phyloP scores from a whole-genome alignment of 345 rosid species.

The Limnanthes douglasii region DNA sequence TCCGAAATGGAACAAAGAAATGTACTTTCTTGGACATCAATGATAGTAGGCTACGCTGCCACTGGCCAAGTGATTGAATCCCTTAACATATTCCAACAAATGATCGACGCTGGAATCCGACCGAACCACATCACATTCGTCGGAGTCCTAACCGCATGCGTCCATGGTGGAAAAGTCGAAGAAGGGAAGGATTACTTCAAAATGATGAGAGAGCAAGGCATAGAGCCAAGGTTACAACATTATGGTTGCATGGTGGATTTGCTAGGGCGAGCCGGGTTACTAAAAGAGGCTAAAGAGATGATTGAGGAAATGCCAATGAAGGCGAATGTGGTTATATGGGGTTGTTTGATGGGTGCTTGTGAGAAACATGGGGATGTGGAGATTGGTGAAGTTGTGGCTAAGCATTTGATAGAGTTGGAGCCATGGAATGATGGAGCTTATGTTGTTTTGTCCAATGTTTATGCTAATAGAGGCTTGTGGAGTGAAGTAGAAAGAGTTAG shows the following conservation, averaged over 20 bases:
- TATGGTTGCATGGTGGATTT: conserved; percentile 83
- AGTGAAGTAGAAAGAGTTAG: conserved; percentile 61
- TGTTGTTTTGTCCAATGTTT: conserved; percentile 73
- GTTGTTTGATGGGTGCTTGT: conserved; percentile 84
- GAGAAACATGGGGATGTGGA: conserved; percentile 68
- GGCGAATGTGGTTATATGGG: conserved; percentile 63
- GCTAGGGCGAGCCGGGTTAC: conserved; percentile 55
- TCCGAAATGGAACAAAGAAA: conserved; percentile 27
- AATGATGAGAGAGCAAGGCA: conserved; percentile 34
- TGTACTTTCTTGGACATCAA: conserved; percentile 78
- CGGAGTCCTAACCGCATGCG: conserved; percentile 71
- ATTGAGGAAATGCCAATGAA: conserved; percentile 71
- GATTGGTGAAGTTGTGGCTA: conserved; percentile 80
- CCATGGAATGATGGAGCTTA: conserved; percentile 80
- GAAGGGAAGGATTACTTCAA: conserved; percentile 46
- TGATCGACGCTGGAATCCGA: conserved; percentile 35
- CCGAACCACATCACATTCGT: conserved; percentile 71
- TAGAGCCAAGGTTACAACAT: conserved; percentile 37
- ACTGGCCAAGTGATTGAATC: conserved; percentile 50
- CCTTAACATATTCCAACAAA: conserved; percentile 30
- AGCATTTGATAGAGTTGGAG: conserved; percentile 44
- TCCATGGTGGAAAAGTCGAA: conserved; percentile 66
- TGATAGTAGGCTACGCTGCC: conserved; percentile 57
- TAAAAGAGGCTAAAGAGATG: conserved; percentile 47
- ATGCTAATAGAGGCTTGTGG: conserved; percentile 69